Evolutionary conservation across 768 basidiomycete genomes (phyloP).

Genomic region (Russula compacta): DNA sequence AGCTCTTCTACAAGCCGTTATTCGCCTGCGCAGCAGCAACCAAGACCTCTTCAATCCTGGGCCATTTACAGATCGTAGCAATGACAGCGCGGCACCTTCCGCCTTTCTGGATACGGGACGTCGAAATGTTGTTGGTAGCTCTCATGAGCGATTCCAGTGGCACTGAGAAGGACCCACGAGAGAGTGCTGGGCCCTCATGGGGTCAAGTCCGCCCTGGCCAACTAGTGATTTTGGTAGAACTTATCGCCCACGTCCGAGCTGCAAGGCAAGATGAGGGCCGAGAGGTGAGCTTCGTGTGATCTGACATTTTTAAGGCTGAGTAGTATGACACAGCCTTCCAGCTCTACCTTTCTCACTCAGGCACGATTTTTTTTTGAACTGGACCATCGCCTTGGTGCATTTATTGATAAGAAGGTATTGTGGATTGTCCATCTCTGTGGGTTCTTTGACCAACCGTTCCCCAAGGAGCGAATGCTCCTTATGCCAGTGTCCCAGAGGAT

Average conservation of each 20-base stretch:
- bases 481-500: slow-evolving; percentile 51
- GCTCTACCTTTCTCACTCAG: slow-evolving; percentile 5
- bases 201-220: slow-evolving; percentile 53
- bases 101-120: slow-evolving; percentile 58
- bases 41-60: slow-evolving; percentile 46
- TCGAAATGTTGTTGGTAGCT: slow-evolving; percentile 68
- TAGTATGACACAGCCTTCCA: background rate
- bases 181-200: slow-evolving; percentile 28
- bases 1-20: slow-evolving; percentile 61
- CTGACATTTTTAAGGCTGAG: background rate
- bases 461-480: slow-evolving; percentile 43
- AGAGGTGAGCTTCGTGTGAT: slow-evolving; percentile 21
- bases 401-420: slow-evolving; percentile 10
- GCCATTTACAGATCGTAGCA: slow-evolving; percentile 47
- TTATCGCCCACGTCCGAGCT: slow-evolving; percentile 44
- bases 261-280: slow-evolving; percentile 33
- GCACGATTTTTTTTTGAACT: slow-evolving; percentile 19
- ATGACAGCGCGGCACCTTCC: slow-evolving; percentile 45
- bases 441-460: background rate
- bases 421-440: background rate
- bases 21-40: slow-evolving; percentile 59
- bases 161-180: slow-evolving; percentile 21
- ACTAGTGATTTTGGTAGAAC: slow-evolving; percentile 48
- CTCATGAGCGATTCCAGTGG: slow-evolving; percentile 43
- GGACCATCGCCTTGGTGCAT: slow-evolving; percentile 13